phyloP scores from a whole-genome alignment of 257 asterid species.

The Mitragyna speciosa region DNA sequence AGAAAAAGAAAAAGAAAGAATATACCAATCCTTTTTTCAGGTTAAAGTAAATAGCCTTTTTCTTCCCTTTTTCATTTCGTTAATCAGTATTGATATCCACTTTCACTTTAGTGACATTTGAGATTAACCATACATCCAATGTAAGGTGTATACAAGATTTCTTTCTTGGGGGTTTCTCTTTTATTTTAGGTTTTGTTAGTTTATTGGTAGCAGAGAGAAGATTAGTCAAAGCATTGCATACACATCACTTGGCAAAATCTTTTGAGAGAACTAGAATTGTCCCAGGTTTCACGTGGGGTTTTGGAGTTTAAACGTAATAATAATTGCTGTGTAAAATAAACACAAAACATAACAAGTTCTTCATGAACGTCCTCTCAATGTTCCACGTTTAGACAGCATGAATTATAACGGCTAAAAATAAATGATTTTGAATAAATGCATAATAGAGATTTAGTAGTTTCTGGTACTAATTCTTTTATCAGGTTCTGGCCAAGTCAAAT shows the following conservation, averaged over 20 bases:
- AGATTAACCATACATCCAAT: background rate
- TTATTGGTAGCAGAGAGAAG: background rate
- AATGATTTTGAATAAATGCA: no score
- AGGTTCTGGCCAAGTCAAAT: no score
- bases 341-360: no score
- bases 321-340: no score
- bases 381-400: no score
- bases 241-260: no score
- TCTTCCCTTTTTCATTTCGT: background rate
- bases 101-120: background rate
- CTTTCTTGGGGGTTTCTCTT: background rate
- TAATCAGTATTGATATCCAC: background rate
- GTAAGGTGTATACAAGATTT: background rate
- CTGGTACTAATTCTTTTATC: no score
- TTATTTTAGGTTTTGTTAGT: background rate
- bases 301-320: no score
- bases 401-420: no score
- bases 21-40: background rate
- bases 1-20: background rate
- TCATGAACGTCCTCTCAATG: no score
- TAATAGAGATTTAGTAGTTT: no score
- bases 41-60: background rate
- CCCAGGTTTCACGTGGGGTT: no score
- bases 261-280: background rate
- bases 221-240: background rate